Evolutionary conservation across 768 basidiomycete species (phyloP).

Genomic region (Suillus tomentosus): DNA sequence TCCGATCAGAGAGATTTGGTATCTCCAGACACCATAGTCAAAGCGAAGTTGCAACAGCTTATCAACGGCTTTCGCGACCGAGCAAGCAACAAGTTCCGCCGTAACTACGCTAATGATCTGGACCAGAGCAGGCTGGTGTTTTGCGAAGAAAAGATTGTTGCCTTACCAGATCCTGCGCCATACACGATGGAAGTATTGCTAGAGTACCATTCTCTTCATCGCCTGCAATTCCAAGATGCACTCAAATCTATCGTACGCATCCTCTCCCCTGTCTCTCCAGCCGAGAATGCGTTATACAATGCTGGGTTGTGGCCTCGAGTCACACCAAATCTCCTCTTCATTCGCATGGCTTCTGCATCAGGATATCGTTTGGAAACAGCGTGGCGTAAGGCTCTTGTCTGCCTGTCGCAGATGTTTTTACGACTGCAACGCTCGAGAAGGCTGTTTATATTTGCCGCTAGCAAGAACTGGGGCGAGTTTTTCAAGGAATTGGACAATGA

Average conservation of each 20-base stretch:
- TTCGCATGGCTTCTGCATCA: conserved; percentile 24
- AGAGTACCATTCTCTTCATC: background rate
- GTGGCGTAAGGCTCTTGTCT: conserved; percentile 31
- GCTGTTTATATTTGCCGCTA: conserved; percentile 24
- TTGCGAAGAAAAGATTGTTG: background rate
- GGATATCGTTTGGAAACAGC: conserved; percentile 5
- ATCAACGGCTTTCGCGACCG: conserved; percentile 7
- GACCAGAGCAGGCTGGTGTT: conserved; percentile 1
- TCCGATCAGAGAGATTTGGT: background rate
- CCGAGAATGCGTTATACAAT: conserved; percentile 10
- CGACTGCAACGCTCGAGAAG: conserved; percentile 35
- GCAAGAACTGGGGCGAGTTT: conserved; percentile 10
- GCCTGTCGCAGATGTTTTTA: conserved; percentile 29
- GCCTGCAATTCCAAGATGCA: background rate
- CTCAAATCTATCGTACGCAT: background rate
- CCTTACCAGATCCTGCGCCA: background rate
- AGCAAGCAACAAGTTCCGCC: conserved; percentile 14
- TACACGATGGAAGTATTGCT: background rate
- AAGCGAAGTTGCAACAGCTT: conserved; percentile 11
- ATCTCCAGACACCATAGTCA: background rate
- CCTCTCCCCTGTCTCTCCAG: background rate
- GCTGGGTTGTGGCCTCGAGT: conserved; percentile 36
- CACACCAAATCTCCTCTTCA: conserved; percentile 29
- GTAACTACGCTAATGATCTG: conserved; percentile 17
- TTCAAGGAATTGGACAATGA: conserved; percentile 15